These are phyloP conservation scores for Pseudopyricularia cyperi DNA, from an alignment of 2,329 filamentous ascomycete species.

Conservation along the genomic window DNA sequence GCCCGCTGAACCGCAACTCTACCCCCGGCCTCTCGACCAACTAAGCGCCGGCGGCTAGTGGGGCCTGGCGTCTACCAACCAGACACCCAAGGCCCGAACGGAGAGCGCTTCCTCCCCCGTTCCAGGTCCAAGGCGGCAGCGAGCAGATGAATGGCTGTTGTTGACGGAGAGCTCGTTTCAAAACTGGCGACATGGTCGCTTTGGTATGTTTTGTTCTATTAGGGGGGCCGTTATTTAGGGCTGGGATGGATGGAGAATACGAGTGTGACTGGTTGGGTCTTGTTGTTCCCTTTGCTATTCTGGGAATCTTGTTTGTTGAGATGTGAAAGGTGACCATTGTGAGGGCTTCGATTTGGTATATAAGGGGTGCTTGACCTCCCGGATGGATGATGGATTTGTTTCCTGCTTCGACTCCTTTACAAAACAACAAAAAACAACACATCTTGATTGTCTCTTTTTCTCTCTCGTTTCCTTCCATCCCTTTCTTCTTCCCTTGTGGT, in stretches of 20 bases:
- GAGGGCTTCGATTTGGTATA: neutral
- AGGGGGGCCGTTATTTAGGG: neutral
- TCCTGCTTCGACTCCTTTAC: neutral
- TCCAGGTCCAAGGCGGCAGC: neutral
- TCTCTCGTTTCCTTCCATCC: too few species aligned
- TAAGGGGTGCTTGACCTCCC: neutral
- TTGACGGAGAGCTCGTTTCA: neutral
- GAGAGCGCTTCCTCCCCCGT: neutral
- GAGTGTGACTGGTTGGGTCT: neutral
- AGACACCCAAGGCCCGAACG: too few species aligned
- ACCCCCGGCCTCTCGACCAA: neutral
- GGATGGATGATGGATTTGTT: neutral
- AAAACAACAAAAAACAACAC: neutral
- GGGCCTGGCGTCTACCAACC: neutral
- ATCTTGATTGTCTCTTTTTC: neutral
- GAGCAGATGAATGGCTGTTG: neutral
- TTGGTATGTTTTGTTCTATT: neutral
- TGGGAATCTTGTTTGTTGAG: neutral
- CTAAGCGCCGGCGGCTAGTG: neutral
- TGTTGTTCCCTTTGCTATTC: neutral
- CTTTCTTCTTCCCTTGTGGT: neutral
- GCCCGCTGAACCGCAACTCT: neutral
- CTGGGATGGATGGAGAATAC: neutral
- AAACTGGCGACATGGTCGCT: neutral
- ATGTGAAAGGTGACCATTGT: neutral